Evolutionary conservation across 2,329 filamentous ascomycete genomes (phyloP), one percentile per base, ranked within the genome.

Genomic region (Dothidotthia symphoricarpi): DNA sequence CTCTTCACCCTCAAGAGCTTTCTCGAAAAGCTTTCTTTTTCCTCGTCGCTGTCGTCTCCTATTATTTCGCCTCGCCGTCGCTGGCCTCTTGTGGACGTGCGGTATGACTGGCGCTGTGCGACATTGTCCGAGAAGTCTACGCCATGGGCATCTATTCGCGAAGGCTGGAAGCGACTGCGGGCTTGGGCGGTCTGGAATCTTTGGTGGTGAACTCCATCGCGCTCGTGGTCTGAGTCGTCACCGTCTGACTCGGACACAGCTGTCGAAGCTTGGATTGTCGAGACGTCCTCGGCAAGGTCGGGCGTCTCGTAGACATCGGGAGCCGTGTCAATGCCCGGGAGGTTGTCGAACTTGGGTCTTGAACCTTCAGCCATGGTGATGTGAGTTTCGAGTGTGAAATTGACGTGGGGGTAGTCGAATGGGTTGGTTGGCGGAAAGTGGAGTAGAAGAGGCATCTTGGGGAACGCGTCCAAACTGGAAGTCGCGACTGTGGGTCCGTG

Each of bases 231-330:
- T 27, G 51, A 75, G 29, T 85, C 81, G 31, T 83, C 80, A 19
- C 80, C 77, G 61, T 81, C 76, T 34, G 65, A 66, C 24, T 61
- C 60, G 29, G 67, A 69, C 17, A 64, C 57, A 6, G 62, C 59
- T 16, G 64, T 65, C 14, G 66, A 66, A 31, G 62, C 62, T 39
- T 83, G 86, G 40, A 89, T 73, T 31, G 89, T 95, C 15, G 89
- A 95, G 48, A 82, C 86, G 67, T 95, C 90, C 61, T 95, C 88
- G 39, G 86, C 91, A 51, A 96, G 74, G 39, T 95, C 90, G 51
- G 91, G 90, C 12, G 93, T 97, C 70, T 97, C 91, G 74, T 96
- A 97, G 58, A 95, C 88, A 62, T 97, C 93, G 51, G 90, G 90
- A 17, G 90, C 89, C 37, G 85, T 86, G 70, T 96, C 90, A 39